Evolutionary conservation across 2,329 filamentous ascomycete genomes (phyloP), one percentile per base, ranked within the genome.

Genomic region (Aspergillus japonicus): DNA sequence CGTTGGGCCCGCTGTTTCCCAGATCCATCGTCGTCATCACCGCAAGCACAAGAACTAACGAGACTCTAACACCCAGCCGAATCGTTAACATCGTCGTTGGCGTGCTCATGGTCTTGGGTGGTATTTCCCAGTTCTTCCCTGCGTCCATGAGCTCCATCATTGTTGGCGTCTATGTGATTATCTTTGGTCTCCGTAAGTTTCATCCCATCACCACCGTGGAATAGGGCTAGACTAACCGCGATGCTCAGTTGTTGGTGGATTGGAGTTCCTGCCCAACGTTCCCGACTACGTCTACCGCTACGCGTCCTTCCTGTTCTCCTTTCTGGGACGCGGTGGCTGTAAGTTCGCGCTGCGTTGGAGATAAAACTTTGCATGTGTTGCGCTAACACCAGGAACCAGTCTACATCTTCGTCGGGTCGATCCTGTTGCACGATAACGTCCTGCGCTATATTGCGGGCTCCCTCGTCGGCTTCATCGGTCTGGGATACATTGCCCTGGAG

Each of bases 281-380:
- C 94, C 95, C 54, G 91, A 93, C 61, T 93, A 96, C 76, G 84
- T 96, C 57, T 89, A 92, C 60, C 89, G 92, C 80, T 96, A 98
- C 82, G 94, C 92, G 57, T 96, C 92, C 11, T 99, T 99, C 83
- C 88, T 98, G 78, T 98, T 98, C 83, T 96, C 91, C 59, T 98
- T 99, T 84, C 81, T 98, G 68, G 95, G 95, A 63, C 92, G 95
- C 74, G 95, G 95, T 78, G 83, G 92, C 75, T 98, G 93, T 96
- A 87, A 80, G 92, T 87, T 31, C n/a, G 26, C 29, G 23, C 19
- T 8, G 4, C 23, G 26, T 12, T 47, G 19, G 14, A 10, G 26
- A 10, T 29, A 39, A 2, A 8, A 14, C 19, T 14, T 10, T 23
- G 12, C 19, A 26, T 23, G 7, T 29, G 8, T 24, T 21, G 12